These are phyloP conservation scores for Wickerhamiella sergipiensis DNA, from an alignment of 805 yeast genomes.

Conservation along the genomic window DNA sequence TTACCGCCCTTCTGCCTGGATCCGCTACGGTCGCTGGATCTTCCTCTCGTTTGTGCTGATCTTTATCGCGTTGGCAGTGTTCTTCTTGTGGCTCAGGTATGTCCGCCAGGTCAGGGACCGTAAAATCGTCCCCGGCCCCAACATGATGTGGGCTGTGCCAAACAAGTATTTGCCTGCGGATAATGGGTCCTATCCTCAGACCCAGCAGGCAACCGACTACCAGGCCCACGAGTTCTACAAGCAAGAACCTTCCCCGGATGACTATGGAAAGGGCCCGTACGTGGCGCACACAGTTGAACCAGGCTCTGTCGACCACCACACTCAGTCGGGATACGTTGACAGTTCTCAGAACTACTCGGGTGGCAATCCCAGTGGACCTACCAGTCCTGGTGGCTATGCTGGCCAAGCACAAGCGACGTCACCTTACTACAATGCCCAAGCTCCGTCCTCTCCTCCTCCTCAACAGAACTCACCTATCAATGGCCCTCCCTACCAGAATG, in stretches of 20 bases:
- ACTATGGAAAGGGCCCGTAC: background rate
- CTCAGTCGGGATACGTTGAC: background rate
- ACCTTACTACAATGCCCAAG: background rate
- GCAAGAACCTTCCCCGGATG: background rate
- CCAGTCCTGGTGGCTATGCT: background rate
- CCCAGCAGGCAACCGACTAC: background rate
- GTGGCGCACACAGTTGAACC: too few species aligned
- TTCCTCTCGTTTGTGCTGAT: background rate
- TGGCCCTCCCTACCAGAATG: background rate
- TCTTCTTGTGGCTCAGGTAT: background rate
- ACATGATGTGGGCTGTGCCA: background rate
- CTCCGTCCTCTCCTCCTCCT: background rate
- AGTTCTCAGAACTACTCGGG: background rate
- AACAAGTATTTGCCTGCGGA: background rate
- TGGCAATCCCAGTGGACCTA: too few species aligned
- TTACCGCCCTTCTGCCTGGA: background rate
- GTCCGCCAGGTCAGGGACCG: background rate
- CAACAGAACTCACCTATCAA: background rate
- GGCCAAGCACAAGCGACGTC: background rate
- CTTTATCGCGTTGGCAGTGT: background rate
- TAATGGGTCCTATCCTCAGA: background rate
- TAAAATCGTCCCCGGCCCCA: background rate
- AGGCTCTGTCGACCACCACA: background rate
- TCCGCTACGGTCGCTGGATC: background rate
- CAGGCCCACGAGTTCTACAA: background rate